phyloP scores from a whole-genome alignment of 495 filamentous ascomycete species.

The Acidomyces sp. region DNA sequence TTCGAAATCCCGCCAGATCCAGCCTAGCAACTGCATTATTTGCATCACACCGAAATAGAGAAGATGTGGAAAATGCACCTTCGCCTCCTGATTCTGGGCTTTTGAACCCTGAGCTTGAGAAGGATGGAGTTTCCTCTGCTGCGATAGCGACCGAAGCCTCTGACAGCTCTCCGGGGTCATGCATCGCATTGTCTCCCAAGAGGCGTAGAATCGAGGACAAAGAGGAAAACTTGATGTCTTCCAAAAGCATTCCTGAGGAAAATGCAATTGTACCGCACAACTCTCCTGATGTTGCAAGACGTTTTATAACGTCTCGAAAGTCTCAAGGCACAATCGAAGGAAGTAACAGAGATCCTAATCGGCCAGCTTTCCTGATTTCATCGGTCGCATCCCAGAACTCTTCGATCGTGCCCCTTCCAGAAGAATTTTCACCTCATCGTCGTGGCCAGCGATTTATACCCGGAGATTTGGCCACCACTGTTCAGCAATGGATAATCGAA shows the following conservation, averaged over 20 bases:
- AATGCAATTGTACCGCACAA: too few species aligned
- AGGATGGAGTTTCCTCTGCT: background rate
- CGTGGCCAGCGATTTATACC: constrained; percentile 29
- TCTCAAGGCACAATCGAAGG: background rate
- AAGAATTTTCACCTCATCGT: constrained; percentile 30
- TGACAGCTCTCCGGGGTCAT: background rate
- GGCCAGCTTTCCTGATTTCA: constrained; percentile 12
- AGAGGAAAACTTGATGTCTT: background rate
- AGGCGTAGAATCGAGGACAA: background rate
- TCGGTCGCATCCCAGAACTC: constrained; percentile 1
- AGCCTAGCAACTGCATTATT: constrained; percentile 3
- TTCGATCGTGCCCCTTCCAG: constrained; percentile 20
- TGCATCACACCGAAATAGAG: background rate
- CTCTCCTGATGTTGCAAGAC: too few species aligned
- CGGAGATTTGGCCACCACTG: constrained; percentile 27
- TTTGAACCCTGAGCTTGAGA: constrained; percentile 1
- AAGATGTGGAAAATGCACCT: constrained; percentile 4
- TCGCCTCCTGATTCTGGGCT: background rate
- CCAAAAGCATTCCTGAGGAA: too few species aligned
- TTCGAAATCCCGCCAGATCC: constrained; percentile 4
- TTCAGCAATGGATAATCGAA: constrained; percentile 30
- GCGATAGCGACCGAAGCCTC: background rate
- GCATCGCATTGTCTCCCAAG: background rate
- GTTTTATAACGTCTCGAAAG: too few species aligned
- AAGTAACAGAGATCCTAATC: background rate